Conservation (phyloP, 2,329 filamentous ascomycete genomes). For the Aspergillus quadricinctus region DNA sequence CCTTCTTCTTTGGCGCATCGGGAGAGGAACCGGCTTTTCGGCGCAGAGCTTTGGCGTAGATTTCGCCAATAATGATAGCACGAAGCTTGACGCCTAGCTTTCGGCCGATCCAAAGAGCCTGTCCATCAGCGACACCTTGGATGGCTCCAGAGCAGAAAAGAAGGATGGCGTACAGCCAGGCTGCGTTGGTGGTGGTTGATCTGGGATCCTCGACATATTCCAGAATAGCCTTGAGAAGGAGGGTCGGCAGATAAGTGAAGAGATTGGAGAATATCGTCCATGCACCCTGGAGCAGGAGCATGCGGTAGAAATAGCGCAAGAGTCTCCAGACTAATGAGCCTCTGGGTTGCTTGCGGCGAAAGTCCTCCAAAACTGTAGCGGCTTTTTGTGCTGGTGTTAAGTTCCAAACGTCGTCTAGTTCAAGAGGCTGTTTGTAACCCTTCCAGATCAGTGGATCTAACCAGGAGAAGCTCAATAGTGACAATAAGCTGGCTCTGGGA, state of each 20-base stretch:
- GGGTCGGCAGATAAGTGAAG: slow-evolving; percentile 85
- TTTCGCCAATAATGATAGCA: slow-evolving; percentile 93
- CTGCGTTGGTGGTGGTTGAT: slow-evolving; percentile 72
- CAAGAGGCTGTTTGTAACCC: slow-evolving; percentile 79
- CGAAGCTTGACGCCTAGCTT: slow-evolving; percentile 91
- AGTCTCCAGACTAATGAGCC: slow-evolving; percentile 74
- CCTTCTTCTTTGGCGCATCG: slow-evolving; percentile 67
- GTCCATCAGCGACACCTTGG: slow-evolving; percentile 76
- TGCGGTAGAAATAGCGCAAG: slow-evolving; percentile 74
- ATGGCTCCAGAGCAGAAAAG: slow-evolving; percentile 78
- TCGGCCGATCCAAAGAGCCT: slow-evolving; percentile 87
- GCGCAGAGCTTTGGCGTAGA: slow-evolving; percentile 91
- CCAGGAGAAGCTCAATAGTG: slow-evolving; percentile 84
- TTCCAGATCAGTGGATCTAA: slow-evolving; percentile 83
- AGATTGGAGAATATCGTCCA: slow-evolving; percentile 77
- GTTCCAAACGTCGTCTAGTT: slow-evolving; percentile 88
- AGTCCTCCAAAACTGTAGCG: slow-evolving; percentile 70
- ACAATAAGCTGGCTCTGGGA: slow-evolving; percentile 82
- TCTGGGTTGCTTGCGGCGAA: slow-evolving; percentile 80
- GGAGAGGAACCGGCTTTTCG: slow-evolving; percentile 77
- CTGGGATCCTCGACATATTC: slow-evolving; percentile 87
- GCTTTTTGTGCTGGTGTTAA: slow-evolving; percentile 84
- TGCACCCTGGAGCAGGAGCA: slow-evolving; percentile 69
- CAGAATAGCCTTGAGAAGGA: slow-evolving; percentile 85
- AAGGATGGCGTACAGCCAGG: slow-evolving; percentile 93